These are phyloP conservation scores for Eutypella sp. DNA, from an alignment of 2,329 filamentous ascomycete genomes.

Conservation along the genomic window DNA sequence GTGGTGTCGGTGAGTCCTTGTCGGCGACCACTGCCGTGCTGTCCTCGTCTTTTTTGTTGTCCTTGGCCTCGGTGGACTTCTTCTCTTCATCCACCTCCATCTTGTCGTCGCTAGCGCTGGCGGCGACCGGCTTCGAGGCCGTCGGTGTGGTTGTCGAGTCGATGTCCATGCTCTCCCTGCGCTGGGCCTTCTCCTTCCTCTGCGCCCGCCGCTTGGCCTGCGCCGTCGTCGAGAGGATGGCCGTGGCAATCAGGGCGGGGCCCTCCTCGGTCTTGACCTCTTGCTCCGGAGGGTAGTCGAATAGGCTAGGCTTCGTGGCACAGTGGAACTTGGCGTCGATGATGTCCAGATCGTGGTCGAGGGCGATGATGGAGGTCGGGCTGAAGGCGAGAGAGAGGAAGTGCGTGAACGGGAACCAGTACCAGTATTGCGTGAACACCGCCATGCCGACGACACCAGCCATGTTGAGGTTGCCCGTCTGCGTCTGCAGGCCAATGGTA, in stretches of 20 bases:
- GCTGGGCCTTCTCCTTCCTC: constrained; percentile 86
- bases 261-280: constrained; percentile 93
- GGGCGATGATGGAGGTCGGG: constrained; percentile 91
- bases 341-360: constrained; percentile 90
- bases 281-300: constrained; percentile 96
- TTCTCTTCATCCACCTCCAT: constrained; percentile 76
- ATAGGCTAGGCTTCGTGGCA: constrained; percentile 88
- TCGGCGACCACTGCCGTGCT: constrained; percentile 42
- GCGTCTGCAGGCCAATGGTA: constrained; percentile 94
- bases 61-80: constrained; percentile 49
- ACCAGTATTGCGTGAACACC: constrained; percentile 99
- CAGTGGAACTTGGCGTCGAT: constrained; percentile 95
- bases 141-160: constrained; percentile 74
- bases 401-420: constrained; percentile 99
- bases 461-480: constrained; percentile 98
- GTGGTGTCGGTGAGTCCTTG: constrained; percentile 48
- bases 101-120: constrained; percentile 69
- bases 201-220: constrained; percentile 93
- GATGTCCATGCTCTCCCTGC: constrained; percentile 92
- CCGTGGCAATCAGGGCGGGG: constrained; percentile 89
- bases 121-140: constrained; percentile 49
- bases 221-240: constrained; percentile 91
- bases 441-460: constrained; percentile 96
- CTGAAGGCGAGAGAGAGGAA: constrained; percentile 94
- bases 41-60: constrained; percentile 59